Percentiles rank a stretch among this genome's conserved stretches.
These are phyloP conservation scores for Emmonsia crescens DNA, from an alignment of 2,329 filamentous ascomycete genomes.

Conservation along the genomic window DNA sequence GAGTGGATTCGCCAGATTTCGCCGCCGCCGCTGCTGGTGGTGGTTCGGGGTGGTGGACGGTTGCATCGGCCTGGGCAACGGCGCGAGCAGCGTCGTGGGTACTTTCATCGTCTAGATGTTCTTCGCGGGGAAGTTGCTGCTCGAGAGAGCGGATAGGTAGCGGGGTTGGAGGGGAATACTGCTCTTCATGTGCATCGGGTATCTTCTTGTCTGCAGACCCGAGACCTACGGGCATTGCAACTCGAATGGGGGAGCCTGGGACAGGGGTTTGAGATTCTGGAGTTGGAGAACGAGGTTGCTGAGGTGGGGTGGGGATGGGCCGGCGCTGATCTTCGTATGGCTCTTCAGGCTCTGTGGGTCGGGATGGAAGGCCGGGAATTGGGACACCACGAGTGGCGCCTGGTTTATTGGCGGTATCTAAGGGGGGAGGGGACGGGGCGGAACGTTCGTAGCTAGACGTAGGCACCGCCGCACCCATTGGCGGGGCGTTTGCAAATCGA, in stretches of 20 bases:
- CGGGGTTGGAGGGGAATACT: slow-evolving; percentile 27
- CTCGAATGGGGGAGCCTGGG: slow-evolving; percentile 64
- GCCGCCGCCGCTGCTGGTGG: slow-evolving; percentile 44
- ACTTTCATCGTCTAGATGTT: slow-evolving; percentile 54
- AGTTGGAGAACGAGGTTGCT: slow-evolving; percentile 36
- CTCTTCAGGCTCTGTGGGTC: slow-evolving; percentile 39
- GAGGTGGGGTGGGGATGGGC: slow-evolving; percentile 29
- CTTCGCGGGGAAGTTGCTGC: slow-evolving; percentile 51
- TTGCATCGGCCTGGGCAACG: slow-evolving; percentile 46
- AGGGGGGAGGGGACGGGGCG: slow-evolving; percentile 47
- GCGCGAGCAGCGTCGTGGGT: slow-evolving; percentile 51
- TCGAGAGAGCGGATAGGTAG: slow-evolving; percentile 56
- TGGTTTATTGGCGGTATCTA: slow-evolving; percentile 58
- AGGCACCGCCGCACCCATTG: slow-evolving; percentile 49
- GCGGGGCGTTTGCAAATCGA: slow-evolving; percentile 63
- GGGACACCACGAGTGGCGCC: slow-evolving; percentile 58
- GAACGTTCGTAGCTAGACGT: slow-evolving; percentile 27
- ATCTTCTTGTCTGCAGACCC: slow-evolving; percentile 39
- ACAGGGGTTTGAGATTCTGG: slow-evolving; percentile 34
- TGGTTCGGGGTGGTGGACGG: slow-evolving; percentile 35
- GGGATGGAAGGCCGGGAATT: slow-evolving; percentile 62
- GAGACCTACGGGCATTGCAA: slow-evolving; percentile 75
- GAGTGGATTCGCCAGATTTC: slow-evolving; percentile 31
- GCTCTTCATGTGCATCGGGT: slow-evolving; percentile 33
- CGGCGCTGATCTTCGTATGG: slow-evolving; percentile 36